Evolutionary conservation across 2,329 filamentous ascomycete genomes (phyloP).

Genomic region (Stromatinia cepivora): DNA sequence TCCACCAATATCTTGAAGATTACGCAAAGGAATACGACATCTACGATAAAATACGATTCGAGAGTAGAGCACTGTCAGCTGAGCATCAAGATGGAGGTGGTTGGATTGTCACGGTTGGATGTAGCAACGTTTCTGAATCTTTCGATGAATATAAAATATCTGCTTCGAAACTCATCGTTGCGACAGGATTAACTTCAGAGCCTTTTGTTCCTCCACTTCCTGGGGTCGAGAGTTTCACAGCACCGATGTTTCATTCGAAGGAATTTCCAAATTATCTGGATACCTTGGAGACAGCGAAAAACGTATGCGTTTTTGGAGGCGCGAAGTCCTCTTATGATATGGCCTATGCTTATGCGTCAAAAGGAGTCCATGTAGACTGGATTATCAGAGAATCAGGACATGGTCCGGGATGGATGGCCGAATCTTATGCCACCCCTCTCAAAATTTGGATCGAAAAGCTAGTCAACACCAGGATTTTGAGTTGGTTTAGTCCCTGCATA

Average conservation of each 20-base stretch:
- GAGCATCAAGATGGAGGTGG: constrained; percentile 47
- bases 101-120: constrained; percentile 46
- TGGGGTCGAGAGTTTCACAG: constrained; percentile 49
- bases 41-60: constrained; percentile 49
- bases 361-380: constrained; percentile 58
- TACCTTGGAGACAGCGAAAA: constrained; percentile 46
- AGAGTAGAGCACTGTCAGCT: constrained; percentile 50
- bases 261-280: constrained; percentile 47
- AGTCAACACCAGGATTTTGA: constrained; percentile 64
- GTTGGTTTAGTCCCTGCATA: constrained; percentile 73
- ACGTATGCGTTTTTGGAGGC: constrained; percentile 58
- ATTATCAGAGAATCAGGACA: constrained; percentile 58
- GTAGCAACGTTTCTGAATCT: background rate
- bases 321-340: constrained; percentile 67
- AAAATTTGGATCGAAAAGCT: constrained; percentile 69
- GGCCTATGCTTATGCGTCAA: constrained; percentile 59
- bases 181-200: constrained; percentile 56
- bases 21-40: constrained; percentile 57
- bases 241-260: constrained; percentile 52
- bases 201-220: constrained; percentile 50
- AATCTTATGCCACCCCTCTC: constrained; percentile 64
- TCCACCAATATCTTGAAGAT: constrained; percentile 58
- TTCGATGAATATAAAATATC: constrained; percentile 36
- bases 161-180: constrained; percentile 53
- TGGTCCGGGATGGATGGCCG: constrained; percentile 60